phyloP scores from a whole-genome alignment of 306 rosid species.

The Abrus pulchellus region DNA sequence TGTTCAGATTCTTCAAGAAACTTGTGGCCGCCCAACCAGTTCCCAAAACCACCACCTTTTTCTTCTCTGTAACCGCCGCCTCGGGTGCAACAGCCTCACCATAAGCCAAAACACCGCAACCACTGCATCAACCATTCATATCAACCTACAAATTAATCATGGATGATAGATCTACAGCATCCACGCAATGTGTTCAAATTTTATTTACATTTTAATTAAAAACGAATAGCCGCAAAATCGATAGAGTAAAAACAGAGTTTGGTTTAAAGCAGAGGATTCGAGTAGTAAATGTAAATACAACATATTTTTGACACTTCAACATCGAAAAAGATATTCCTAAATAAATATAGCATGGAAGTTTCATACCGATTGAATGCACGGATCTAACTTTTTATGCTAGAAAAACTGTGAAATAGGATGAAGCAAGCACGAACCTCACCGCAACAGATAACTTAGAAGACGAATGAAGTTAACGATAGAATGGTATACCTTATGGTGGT shows the following conservation, averaged over 20 bases:
- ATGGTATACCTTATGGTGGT: slow-evolving; percentile 71
- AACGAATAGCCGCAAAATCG: not conserved
- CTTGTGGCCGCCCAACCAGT: slow-evolving; percentile 99
- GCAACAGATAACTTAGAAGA: not conserved
- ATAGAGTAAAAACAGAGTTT: not conserved
- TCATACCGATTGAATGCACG: not conserved
- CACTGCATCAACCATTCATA: slow-evolving; percentile 63
- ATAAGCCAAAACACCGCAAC: slow-evolving; percentile 81
- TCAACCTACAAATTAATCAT: not conserved
- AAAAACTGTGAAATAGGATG: not conserved
- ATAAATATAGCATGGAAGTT: not conserved
- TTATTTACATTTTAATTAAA: not conserved
- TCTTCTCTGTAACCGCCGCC: slow-evolving; percentile 58
- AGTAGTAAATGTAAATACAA: not conserved
- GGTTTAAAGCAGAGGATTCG: not conserved
- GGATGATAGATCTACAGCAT: not conserved
- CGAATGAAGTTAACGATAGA: not conserved
- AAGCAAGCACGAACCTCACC: not conserved
- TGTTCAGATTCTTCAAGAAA: slow-evolving; percentile 78
- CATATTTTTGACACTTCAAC: not conserved
- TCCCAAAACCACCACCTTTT: slow-evolving; percentile 93
- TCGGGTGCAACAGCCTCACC: slow-evolving; percentile 62
- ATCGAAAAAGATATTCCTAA: not conserved
- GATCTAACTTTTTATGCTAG: slow-evolving; percentile 1
- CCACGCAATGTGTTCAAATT: not conserved